phyloP scores from a whole-genome alignment of 2,329 filamentous ascomycete genomes.

The Dactylellina cionopaga region DNA sequence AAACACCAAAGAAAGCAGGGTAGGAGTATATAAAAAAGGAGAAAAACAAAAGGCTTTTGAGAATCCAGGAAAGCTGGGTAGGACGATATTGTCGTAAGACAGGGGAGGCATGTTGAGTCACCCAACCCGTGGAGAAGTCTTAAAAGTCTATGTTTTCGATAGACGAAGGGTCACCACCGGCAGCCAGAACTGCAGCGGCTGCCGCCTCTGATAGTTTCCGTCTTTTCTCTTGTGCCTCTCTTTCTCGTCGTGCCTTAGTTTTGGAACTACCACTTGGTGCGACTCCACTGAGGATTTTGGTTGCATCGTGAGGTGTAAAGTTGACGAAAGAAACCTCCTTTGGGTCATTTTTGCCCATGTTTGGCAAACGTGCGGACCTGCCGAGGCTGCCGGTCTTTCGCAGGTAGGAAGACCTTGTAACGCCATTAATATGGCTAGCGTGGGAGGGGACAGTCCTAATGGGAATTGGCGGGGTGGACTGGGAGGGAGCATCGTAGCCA shows the following conservation, averaged over 20 bases:
- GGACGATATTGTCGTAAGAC: conserved; percentile 2
- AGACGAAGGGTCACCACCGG: conserved; percentile 71
- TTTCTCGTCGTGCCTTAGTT: conserved; percentile 91
- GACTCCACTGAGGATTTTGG: conserved; percentile 84
- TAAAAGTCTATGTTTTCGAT: conserved; percentile 54
- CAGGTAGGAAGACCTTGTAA: conserved; percentile 44
- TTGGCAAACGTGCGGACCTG: conserved; percentile 51
- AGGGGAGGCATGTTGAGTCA: conserved; percentile 8
- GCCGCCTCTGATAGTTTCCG: conserved; percentile 75
- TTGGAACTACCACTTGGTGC: conserved; percentile 91
- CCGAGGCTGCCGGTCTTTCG: conserved; percentile 50
- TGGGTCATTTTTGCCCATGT: conserved; percentile 39
- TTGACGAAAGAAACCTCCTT: conserved; percentile 78
- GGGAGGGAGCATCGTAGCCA: conserved; percentile 44
- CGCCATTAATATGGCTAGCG: conserved; percentile 31
- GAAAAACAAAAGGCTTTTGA: conserved; percentile 17
- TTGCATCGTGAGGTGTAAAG: conserved; percentile 82
- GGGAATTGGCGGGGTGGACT: conserved; percentile 45
- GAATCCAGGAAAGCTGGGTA: conserved; percentile 30
- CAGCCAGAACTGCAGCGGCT: conserved; percentile 74
- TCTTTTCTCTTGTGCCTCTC: conserved; percentile 82
- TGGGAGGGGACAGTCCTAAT: conserved; percentile 48
- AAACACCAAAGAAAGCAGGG: conserved; percentile 20
- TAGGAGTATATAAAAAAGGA: conserved; percentile 1
- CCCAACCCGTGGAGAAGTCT: conserved; percentile 12